A percentile compares a stretch with the other conserved stretches of the same genome.
These are phyloP conservation scores for Ceriops zippeliana DNA, from an alignment of 345 rosid species.

Conservation along the genomic window DNA sequence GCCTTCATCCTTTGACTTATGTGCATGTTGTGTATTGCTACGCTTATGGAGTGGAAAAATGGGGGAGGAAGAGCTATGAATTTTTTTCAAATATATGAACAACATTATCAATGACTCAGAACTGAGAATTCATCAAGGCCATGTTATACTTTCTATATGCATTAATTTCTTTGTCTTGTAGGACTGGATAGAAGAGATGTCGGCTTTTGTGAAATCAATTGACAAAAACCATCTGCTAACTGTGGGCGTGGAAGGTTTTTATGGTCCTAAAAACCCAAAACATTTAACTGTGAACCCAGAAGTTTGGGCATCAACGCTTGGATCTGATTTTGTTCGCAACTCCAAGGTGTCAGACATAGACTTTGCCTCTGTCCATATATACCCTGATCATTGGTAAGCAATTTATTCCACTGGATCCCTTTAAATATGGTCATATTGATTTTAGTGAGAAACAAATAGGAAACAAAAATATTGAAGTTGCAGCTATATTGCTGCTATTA, in stretches of 20 bases:
- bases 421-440: too few relatives aligned
- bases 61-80: too few relatives aligned
- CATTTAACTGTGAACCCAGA: constrained; percentile 68
- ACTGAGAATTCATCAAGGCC: too few relatives aligned
- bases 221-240: constrained; percentile 85
- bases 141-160: not conserved
- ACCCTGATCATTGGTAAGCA: constrained; percentile 90
- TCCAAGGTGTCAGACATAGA: constrained; percentile 54
- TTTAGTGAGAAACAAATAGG: too few relatives aligned
- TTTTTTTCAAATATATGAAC: too few relatives aligned
- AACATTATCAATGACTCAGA: too few relatives aligned
- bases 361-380: constrained; percentile 90
- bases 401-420: not conserved
- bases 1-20: too few relatives aligned
- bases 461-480: too few relatives aligned
- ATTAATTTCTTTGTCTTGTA: constrained; percentile 32
- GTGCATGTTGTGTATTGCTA: too few relatives aligned
- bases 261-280: constrained; percentile 81
- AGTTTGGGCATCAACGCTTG: constrained; percentile 73
- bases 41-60: too few relatives aligned
- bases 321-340: constrained; percentile 85
- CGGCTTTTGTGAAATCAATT: constrained; percentile 71
- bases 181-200: constrained; percentile 92
- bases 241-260: constrained; percentile 93
- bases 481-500: too few relatives aligned